These are phyloP conservation scores for Hyaloraphidium curvatum DNA, from an alignment of 192 early-diverging fungal species.

Conservation along the genomic window DNA sequence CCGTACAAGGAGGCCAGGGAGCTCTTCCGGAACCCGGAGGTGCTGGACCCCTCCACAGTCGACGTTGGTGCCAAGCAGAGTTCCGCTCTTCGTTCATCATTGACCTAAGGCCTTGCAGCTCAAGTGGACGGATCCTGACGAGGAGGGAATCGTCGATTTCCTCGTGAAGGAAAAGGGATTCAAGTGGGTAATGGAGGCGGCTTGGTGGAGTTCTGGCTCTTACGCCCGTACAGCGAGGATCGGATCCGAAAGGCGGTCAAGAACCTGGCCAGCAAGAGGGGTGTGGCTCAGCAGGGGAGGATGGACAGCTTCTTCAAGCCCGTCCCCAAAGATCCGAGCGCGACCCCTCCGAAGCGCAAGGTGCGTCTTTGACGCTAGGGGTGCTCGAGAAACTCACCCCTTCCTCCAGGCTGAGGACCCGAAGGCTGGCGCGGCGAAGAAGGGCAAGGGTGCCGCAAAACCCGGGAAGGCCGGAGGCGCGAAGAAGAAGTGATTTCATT, in stretches of 20 bases:
- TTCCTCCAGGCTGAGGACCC: no score
- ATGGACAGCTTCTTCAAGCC: conserved; percentile 81
- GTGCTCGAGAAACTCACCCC: no score
- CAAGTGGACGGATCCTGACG: conserved; percentile 53
- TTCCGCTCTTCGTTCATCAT: neutral
- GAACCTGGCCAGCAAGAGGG: conserved; percentile 57
- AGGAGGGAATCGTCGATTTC: conserved; percentile 68
- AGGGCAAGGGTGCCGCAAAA: no score
- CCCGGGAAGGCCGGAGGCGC: no score
- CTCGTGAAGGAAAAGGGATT: conserved; percentile 92
- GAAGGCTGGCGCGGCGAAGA: no score
- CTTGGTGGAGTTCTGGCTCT: neutral
- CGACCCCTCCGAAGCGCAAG: conserved; percentile 17
- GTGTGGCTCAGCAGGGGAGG: conserved; percentile 69
- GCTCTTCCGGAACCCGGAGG: conserved; percentile 66
- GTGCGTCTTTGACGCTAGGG: no score
- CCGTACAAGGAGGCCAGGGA: conserved; percentile 71
- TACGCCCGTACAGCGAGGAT: conserved; percentile 39
- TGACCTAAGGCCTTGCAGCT: conserved; percentile 17
- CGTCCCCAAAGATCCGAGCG: conserved; percentile 15
- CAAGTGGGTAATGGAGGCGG: conserved; percentile 27
- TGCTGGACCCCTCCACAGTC: conserved; percentile 38
- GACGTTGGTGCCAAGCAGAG: conserved; percentile 28
- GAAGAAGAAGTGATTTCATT: no score
- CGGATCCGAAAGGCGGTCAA: conserved; percentile 60